Percentiles rank a stretch among this genome's conserved stretches.
phyloP scores from a whole-genome alignment of 73 alveolate genomes.

The Tetrahymena borealis region DNA sequence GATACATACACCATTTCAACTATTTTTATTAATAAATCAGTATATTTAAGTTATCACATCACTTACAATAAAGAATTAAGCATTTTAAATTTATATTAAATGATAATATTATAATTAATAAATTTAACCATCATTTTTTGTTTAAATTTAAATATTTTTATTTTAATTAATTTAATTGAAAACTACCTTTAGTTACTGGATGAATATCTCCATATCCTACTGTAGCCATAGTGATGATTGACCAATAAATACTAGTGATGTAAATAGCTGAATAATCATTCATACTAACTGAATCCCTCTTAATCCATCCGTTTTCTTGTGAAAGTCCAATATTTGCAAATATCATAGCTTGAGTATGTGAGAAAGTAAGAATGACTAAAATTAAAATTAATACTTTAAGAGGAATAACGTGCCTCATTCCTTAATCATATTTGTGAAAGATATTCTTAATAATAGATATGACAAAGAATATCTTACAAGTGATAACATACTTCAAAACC shows the following conservation, averaged over 20 bases:
- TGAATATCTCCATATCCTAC: conserved; percentile 44
- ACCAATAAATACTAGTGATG: conserved; percentile 25
- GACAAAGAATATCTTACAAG: neutral
- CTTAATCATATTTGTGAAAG: neutral
- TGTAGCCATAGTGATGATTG: conserved; percentile 23
- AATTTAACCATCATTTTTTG: too few species aligned
- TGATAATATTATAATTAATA: too few species aligned
- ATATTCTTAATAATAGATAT: neutral
- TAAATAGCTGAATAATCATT: neutral
- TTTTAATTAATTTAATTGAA: neutral
- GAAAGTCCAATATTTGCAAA: neutral
- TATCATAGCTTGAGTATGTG: neutral
- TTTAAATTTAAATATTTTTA: conserved; percentile 1
- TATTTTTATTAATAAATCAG: too few species aligned
- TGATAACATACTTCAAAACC: neutral
- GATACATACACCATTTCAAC: conserved; percentile 19
- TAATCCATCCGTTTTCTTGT: neutral
- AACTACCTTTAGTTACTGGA: conserved; percentile 1
- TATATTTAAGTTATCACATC: too few species aligned
- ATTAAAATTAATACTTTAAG: neutral
- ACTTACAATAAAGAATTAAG: too few species aligned
- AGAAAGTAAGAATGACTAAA: neutral
- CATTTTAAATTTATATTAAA: too few species aligned
- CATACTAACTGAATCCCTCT: neutral
- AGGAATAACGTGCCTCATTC: neutral